These are phyloP conservation scores for Aspergillus oerlinghausenensis DNA, from an alignment of 2,329 filamentous ascomycete genomes.

Conservation along the genomic window DNA sequence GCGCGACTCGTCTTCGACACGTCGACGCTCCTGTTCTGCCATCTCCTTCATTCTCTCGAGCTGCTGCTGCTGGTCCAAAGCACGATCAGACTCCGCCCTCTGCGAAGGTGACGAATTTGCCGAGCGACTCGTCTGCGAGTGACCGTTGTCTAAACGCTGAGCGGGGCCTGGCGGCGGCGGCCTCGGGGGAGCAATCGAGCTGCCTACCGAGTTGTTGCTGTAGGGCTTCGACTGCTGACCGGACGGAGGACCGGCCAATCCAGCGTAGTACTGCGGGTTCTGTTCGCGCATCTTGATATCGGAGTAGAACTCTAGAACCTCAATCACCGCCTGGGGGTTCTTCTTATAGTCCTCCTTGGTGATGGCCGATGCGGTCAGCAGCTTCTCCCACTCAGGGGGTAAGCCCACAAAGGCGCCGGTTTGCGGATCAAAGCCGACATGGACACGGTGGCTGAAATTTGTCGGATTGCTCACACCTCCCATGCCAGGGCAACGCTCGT, in stretches of 20 bases:
- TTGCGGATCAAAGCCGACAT: slow-evolving; percentile 94
- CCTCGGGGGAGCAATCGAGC: slow-evolving; percentile 63
- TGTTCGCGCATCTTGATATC: slow-evolving; percentile 63
- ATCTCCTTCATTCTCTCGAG: slow-evolving; percentile 51
- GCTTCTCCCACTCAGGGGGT: slow-evolving; percentile 93
- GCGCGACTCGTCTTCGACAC: slow-evolving; percentile 52
- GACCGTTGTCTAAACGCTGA: slow-evolving; percentile 43
- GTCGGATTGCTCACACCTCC: slow-evolving; percentile 97
- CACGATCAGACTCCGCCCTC: slow-evolving; percentile 55
- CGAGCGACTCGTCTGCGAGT: slow-evolving; percentile 33
- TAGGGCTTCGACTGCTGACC: slow-evolving; percentile 42
- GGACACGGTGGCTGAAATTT: slow-evolving; percentile 94
- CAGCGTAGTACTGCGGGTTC: slow-evolving; percentile 56
- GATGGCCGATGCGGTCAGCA: slow-evolving; percentile 92
- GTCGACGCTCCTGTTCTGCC: slow-evolving; percentile 50
- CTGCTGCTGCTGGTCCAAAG: slow-evolving; percentile 41
- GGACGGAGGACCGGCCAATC: slow-evolving; percentile 61
- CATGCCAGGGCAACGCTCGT: slow-evolving; percentile 94
- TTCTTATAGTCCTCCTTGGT: slow-evolving; percentile 98
- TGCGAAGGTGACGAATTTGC: slow-evolving; percentile 30
- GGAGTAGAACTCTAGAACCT: slow-evolving; percentile 66
- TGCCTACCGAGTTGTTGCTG: slow-evolving; percentile 49
- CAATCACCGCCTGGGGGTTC: slow-evolving; percentile 75
- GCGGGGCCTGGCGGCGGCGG: slow-evolving; percentile 54
- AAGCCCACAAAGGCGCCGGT: slow-evolving; percentile 93